Evolutionary conservation across 441 rosid species (phyloP), one percentile per base, ranked within the genome.

Genomic region (Populus hybrid): DNA sequence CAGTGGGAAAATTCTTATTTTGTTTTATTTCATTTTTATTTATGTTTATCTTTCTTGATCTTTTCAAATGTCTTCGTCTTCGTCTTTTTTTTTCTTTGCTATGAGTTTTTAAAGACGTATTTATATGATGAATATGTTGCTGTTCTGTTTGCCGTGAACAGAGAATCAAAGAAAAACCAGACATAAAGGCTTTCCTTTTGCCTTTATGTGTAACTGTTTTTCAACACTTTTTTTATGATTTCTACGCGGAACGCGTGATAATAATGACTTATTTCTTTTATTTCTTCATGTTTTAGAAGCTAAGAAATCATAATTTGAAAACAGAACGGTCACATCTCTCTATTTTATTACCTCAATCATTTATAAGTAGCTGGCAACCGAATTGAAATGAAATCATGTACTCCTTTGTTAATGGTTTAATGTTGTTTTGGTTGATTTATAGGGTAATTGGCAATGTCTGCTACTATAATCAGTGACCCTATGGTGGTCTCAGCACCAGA

Each of bases 401-500:
- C 14, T 14, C 26, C 2, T 7, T 53, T 38, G 21, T 2, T 64
- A 4, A 31, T 29, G 7, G 45, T 14, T 9, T 38, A 6, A 18
- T 18, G 7, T 64, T 64, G 61, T 16, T 73, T 7, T 29, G 3
- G 3, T 53, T 3, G 5, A 65, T 66, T 72, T 18, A 35, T 82
- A 76, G 85, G 84, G 69, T 53, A 65, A 78, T 42, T 68, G 77
- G 87, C 87, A 77, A 85, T 94, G 94, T 87, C 93, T 21, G 86
- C 97, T 10, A 90, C 91, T 26, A 74, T 89, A 63, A 29, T 89
- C 79, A 89, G 84, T 42, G 97, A 94, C 64, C 83, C 92, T 33
- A 71, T 89, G 87, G 83, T 84, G 83, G 80, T 88, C 3, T 59
- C 94, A 33, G 74, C 89, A 24, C 84, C 81, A 75, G 91, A 87